Evolutionary conservation across 169 alveolate species (phyloP), one percentile per base, ranked within the genome.

Genomic region (Eimeria brunetti): DNA sequence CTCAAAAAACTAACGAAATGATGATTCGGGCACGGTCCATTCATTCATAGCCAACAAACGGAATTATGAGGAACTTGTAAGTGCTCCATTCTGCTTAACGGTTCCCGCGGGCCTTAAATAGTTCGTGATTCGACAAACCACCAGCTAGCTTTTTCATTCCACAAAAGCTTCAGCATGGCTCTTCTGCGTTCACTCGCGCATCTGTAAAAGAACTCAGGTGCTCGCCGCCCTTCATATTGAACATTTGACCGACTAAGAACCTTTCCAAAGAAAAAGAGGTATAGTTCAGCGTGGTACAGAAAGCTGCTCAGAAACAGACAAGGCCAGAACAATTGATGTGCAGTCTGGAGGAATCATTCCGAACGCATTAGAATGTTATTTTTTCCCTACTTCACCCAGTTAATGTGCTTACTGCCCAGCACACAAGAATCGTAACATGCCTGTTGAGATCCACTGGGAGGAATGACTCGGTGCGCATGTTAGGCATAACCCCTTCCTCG

Each of bases 111-210:
- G 14, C 14, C 62, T 46, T 33, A 5, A 4, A 16, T 76, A 16
- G 33, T 56, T 73, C 18, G 30, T 18, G 22, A 38, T 22, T 46
- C 24, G 49, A 51, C 85, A n/a, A 38, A 78, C 95, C 92, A 91
- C 76, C 95, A 67, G 88, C 78, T 71, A 44, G 56, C 76, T 76
- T 91, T 44, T 33, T 51, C 92, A 60, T 91, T 78, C 92, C 95
- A 91, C 56, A 91, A 41, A 20, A 91, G 91, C 71, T 33, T 36
- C 88, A 81, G 76, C 95, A 76, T 91, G 78, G 95, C 95, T 36
- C n/a, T 83, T 38, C 91, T 53, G 85, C 95, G 90, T 18, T 49
- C 71, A 49, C 38, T 62, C 38, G 95, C 95, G 11, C 90, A 14
- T 4, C 46, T 58, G 80, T 20, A 51, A 91, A 76, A 51, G 44